Evolutionary conservation across 148 eudicot species (phyloP).

Genomic region (Pharnaceum exiguum): DNA sequence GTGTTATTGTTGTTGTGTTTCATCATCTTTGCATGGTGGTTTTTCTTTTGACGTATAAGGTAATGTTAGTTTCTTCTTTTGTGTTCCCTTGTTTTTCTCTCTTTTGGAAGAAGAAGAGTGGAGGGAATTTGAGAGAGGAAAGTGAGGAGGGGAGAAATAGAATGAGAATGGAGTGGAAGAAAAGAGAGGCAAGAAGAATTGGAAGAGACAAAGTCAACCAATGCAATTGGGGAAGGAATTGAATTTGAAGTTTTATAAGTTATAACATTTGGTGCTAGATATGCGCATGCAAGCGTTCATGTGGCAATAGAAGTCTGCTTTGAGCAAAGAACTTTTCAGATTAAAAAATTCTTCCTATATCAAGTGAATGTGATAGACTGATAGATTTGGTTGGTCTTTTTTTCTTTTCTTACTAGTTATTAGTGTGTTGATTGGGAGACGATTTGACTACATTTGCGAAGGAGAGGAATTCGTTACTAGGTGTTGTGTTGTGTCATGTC

Average conservation of each 20-base stretch:
- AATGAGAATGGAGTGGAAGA: background rate
- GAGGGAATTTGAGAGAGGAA: too few species aligned
- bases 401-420: too few species aligned
- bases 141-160: background rate
- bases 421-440: too few species aligned
- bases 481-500: too few species aligned
- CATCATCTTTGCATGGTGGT: conserved; percentile 32
- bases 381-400: too few species aligned
- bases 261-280: conserved; percentile 16
- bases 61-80: background rate
- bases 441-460: too few species aligned
- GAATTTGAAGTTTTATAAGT: background rate
- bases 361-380: too few species aligned
- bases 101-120: background rate
- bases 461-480: too few species aligned
- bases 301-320: too few species aligned
- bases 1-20: conserved; percentile 23
- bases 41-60: background rate
- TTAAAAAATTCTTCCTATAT: too few species aligned
- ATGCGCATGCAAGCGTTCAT: conserved; percentile 20
- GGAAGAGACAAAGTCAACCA: background rate
- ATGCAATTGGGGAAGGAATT: background rate
- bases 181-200: background rate
- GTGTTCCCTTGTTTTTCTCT: background rate
- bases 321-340: too few species aligned